These are phyloP conservation scores for Coccomyxa sp. DNA, from an alignment of 139 green algal genomes.

Conservation along the genomic window DNA sequence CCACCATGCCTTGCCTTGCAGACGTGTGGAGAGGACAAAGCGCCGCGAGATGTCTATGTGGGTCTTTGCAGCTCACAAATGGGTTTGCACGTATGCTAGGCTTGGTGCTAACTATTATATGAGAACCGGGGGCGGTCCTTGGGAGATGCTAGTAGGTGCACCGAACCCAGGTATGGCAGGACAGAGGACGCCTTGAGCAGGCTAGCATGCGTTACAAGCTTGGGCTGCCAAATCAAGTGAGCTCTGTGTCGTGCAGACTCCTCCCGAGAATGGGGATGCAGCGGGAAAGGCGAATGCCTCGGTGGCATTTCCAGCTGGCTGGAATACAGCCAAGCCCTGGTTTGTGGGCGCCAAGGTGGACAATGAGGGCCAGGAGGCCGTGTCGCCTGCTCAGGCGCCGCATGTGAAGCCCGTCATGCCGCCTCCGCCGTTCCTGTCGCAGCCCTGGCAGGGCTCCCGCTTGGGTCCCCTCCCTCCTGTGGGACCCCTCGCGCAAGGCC, in stretches of 20 bases:
- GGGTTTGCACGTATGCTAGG: background rate
- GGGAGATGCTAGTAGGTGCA: background rate
- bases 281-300: background rate
- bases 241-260: background rate
- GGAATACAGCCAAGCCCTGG: background rate
- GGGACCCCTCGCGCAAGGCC: background rate
- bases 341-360: background rate
- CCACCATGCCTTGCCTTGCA: no score
- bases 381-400: background rate
- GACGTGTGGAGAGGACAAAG: background rate
- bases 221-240: background rate
- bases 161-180: background rate
- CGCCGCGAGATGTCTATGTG: background rate
- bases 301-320: background rate
- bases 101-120: background rate
- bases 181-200: background rate
- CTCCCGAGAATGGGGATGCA: background rate
- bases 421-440: background rate
- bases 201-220: background rate
- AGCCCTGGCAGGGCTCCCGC: conserved; percentile 1
- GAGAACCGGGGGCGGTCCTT: background rate
- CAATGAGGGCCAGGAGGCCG: no score
- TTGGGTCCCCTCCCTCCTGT: background rate
- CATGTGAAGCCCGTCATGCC: background rate
- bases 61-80: background rate